A percentile compares a stretch with the other conserved stretches of the same genome.
Conservation (phyloP, 345 rosid species). For the Euphorbia pulcherrima region DNA sequence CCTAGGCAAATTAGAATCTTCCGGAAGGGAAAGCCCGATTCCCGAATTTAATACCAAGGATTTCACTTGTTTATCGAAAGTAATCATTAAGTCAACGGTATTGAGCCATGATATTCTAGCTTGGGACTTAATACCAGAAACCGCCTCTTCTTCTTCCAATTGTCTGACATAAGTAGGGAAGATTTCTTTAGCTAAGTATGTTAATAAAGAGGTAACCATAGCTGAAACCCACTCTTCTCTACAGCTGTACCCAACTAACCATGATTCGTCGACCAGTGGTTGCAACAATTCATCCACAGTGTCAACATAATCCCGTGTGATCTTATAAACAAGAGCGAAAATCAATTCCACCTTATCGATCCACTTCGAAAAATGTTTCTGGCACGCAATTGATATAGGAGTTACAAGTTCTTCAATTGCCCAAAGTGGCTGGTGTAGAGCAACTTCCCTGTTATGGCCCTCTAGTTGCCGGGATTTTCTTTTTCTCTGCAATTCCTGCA, state of each 20-base stretch:
- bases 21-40: constrained; percentile 58
- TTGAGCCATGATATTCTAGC: constrained; percentile 78
- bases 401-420: constrained; percentile 93
- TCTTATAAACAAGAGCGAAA: constrained; percentile 81
- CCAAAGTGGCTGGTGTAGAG: constrained; percentile 87
- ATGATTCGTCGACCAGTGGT: constrained; percentile 89
- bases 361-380: constrained; percentile 76
- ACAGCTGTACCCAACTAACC: constrained; percentile 86
- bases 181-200: constrained; percentile 73
- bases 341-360: constrained; percentile 71
- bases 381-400: constrained; percentile 73
- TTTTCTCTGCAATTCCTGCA: constrained; percentile 77
- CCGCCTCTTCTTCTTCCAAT: constrained; percentile 52
- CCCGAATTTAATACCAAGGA: constrained; percentile 80
- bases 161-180: constrained; percentile 62
- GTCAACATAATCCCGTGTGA: constrained; percentile 81
- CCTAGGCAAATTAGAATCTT: constrained; percentile 59
- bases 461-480: constrained; percentile 84
- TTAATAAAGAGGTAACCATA: constrained; percentile 72
- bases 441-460: constrained; percentile 52
- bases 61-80: constrained; percentile 72
- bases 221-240: constrained; percentile 92
- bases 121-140: constrained; percentile 40
- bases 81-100: constrained; percentile 82
- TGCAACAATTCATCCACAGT: constrained; percentile 88